Percentiles rank a stretch among this genome's conserved stretches.
Conservation (phyloP, 148 eudicot species). For the Oxyria digyna region DNA sequence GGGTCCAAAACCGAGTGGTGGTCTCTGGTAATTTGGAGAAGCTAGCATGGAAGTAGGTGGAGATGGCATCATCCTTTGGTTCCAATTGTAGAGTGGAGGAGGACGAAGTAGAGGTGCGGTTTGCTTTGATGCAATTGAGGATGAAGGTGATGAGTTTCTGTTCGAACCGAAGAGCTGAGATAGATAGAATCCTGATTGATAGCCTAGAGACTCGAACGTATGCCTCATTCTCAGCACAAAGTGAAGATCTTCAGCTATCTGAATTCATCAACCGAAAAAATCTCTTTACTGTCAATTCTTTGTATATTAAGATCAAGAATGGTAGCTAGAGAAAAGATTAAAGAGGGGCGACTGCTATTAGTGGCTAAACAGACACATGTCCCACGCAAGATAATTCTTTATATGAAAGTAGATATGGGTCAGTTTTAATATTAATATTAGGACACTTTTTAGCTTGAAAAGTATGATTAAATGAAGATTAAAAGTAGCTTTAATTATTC, state of each 20-base stretch:
- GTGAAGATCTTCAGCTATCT: constrained; percentile 96
- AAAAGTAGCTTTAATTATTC: background rate
- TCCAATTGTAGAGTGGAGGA: constrained; percentile 59
- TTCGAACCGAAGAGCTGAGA: constrained; percentile 84
- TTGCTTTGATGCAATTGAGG: constrained; percentile 43
- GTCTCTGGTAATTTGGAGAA: constrained; percentile 50
- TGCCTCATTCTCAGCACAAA: constrained; percentile 94
- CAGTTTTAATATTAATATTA: background rate
- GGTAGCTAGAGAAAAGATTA: background rate
- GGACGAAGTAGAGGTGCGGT: constrained; percentile 42
- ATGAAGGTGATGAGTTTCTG: constrained; percentile 36
- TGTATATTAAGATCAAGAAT: background rate
- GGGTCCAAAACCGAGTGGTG: constrained; percentile 46
- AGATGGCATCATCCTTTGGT: constrained; percentile 38
- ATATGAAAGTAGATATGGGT: background rate
- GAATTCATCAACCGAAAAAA: too few species aligned
- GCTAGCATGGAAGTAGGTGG: constrained; percentile 23
- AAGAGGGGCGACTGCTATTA: background rate
- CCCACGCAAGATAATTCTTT: background rate
- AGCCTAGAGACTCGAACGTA: constrained; percentile 73
- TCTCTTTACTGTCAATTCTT: too few species aligned
- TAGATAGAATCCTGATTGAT: constrained; percentile 87
- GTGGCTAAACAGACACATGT: constrained; percentile 1
- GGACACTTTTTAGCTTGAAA: background rate
- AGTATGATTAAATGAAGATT: background rate